Evolutionary conservation across 2,329 filamentous ascomycete genomes (phyloP).

Genomic region (Neofusicoccum laricinum): DNA sequence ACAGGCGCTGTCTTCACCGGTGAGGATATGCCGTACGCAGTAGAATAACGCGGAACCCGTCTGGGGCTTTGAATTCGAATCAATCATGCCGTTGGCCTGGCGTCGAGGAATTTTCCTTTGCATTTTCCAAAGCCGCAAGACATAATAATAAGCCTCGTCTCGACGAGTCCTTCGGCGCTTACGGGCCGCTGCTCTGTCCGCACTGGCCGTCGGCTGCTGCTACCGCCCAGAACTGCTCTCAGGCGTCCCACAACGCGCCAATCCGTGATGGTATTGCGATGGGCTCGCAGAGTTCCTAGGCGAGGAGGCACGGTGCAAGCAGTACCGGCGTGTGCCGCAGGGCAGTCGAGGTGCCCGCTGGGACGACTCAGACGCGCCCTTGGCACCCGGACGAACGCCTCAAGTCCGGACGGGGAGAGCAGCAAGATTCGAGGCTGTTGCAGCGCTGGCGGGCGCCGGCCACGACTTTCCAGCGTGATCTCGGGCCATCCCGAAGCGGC

Average conservation of each 20-base stretch:
- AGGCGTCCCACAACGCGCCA: neutral
- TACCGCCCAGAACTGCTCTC: neutral
- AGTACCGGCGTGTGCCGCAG: neutral
- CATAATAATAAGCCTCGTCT: no score
- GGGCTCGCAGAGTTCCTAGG: neutral
- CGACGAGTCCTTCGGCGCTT: no score
- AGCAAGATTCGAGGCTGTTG: no score
- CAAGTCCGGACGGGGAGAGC: neutral
- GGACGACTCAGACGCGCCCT: neutral
- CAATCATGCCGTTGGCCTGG: no score
- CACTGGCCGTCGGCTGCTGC: no score
- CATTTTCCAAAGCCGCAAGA: no score
- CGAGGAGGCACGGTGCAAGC: constrained; percentile 2
- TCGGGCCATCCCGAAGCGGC: neutral
- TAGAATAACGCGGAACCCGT: neutral
- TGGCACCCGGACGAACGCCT: neutral
- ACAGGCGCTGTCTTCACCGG: constrained; percentile 2
- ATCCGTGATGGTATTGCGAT: neutral
- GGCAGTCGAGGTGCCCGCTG: no score
- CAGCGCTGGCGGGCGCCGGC: neutral
- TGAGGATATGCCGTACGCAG: neutral
- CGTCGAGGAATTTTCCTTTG: no score
- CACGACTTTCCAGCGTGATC: neutral
- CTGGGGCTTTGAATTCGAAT: no score
- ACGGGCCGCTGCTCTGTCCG: no score